Conservation (phyloP, 2,329 filamentous ascomycete genomes). For the Xylariomycetidae sp. region DNA sequence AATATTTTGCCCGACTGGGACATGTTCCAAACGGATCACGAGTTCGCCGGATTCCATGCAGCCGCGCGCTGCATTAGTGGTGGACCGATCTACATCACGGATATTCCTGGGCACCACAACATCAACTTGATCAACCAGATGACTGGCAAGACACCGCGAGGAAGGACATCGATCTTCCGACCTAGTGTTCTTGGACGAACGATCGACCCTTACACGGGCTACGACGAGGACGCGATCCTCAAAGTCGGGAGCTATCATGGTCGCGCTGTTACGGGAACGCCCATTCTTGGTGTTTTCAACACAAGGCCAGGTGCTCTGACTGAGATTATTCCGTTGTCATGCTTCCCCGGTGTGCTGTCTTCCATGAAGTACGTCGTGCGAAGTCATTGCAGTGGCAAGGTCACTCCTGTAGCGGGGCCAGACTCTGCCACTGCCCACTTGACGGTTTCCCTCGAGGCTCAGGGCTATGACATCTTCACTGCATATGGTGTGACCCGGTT, state of each 20-base stretch:
- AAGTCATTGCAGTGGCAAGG: constrained; percentile 60
- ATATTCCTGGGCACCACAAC: constrained; percentile 78
- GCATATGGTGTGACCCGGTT: constrained; percentile 63
- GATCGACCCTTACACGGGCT: constrained; percentile 67
- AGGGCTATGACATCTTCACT: constrained; percentile 76
- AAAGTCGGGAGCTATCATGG: constrained; percentile 76
- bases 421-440: constrained; percentile 46
- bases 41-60: constrained; percentile 78
- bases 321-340: constrained; percentile 63
- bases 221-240: constrained; percentile 66
- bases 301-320: constrained; percentile 55
- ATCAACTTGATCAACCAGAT: constrained; percentile 71
- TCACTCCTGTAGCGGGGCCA: constrained; percentile 47
- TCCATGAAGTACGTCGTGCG: constrained; percentile 63
- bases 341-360: constrained; percentile 64
- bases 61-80: constrained; percentile 85
- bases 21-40: constrained; percentile 60
- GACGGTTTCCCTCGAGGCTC: constrained; percentile 53
- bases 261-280: constrained; percentile 58
- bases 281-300: constrained; percentile 83
- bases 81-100: constrained; percentile 91
- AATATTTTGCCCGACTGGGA: constrained; percentile 83
- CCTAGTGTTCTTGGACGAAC: constrained; percentile 69
- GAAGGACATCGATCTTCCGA: constrained; percentile 73
- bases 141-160: constrained; percentile 65